Base-by-base conservation (phyloP, 495 filamentous ascomycete genomes). In the Trypethelium eluteriae region DNA sequence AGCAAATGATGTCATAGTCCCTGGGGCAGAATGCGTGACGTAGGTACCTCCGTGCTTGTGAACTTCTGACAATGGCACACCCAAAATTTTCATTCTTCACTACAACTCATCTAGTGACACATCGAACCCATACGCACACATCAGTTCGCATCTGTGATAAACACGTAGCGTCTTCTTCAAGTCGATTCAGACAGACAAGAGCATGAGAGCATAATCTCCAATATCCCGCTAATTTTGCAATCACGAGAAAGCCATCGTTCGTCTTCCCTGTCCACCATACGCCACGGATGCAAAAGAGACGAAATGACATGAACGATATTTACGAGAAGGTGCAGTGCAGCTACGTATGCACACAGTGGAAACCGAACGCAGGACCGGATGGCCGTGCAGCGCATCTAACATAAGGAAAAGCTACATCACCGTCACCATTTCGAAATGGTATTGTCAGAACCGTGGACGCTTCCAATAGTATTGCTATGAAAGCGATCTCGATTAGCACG, bases 401-500 rank as follows among this genome's bases (percentile, higher is more conserved):
- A 14, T 14, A 53, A 5, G 18, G 25, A 59, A 36, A 34, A 59
- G 18, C 34, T 34, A 3, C 32, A 1, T 36, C 36, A 32, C 25
- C 18, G 32, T 14, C 25, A 36, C 18, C 32, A 14, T 34, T 7
- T 36, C 32, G 18, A 36, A 14, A 36, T 14, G 7, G 41, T 44
- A 32, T 3, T 14, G 64, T 73, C 56, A 75, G 46, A 65, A 32
- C 9, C 75, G 72, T 39, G 77, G 77, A 18, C 67, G 63, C 70
- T 79, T 79, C 77, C 77, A 79, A 70, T 77, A 79, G 69, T 79
- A 79, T 79, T 79, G 77, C 77, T 78, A 66, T 3, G 41, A 61
- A 62, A 2, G 32, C 9, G 12, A 59, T 16, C 7, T 25, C 18
- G 6, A 65, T 71, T 12, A 71, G 66, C 64, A 57, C 10, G 44